Base-by-base conservation (phyloP, 2,329 filamentous ascomycete species). In the Apiospora arundinis region DNA sequence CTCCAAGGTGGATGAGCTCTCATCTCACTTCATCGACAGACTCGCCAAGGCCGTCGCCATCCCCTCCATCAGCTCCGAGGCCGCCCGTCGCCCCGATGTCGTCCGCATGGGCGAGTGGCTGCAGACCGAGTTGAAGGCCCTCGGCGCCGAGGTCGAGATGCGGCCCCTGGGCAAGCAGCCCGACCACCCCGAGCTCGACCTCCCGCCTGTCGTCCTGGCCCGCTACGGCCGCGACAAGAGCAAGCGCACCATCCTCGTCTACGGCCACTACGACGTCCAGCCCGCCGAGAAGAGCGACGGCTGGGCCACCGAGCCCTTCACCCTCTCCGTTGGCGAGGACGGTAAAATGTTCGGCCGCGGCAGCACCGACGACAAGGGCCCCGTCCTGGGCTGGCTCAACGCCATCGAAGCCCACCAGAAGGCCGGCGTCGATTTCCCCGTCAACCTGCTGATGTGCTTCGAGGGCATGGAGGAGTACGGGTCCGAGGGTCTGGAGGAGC, bases 381-480 rank as follows among this genome's bases (percentile, higher is more conserved):
- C 96, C 23, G 95, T 99, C 37, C 87, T 99, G 70, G 96, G 96
- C 77, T 99, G 96, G 96, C 83, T 99, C 76, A 99, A 99, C 81
- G 95, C 95, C 76, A 98, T 99, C 75, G 95, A 99, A 85, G 95
- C 96, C 56, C 96, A 99, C 86, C 92, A 97, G 83, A 96, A 97
- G 87, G 95, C 95, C 46, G 94, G 94, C 71, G 87, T 98, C 65
- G 95, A 98, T 69, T 94, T 99, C 81, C 96, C 96, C 11, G 96
- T 99, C 80, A 99, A 99, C 85, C 88, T 99, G 75, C 90, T 99
- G 75, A 98, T 98, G 94, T 99, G 96, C 87, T 98, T 99, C 78
- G 96, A 99, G 87, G 96, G 96, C 67, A 99, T 99, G 96, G 96
- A 99, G 85, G 96, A 99, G 86, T 97, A 97, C 81, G 96, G 96